Base-by-base conservation (phyloP, 179 eudicot species). In the Pouteria campechiana region DNA sequence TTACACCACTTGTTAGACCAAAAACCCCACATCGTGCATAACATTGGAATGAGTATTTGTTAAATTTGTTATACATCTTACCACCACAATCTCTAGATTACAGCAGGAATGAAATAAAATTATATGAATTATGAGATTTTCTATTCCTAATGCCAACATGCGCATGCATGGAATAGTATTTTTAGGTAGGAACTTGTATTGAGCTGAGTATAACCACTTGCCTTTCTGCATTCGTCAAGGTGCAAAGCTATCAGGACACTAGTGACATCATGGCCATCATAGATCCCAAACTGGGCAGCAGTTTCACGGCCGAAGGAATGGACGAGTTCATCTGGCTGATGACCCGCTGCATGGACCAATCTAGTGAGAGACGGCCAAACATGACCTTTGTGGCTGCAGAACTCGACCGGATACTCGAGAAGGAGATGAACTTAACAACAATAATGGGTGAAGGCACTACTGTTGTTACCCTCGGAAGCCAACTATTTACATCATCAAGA, bases 391-490 rank as follows among this genome's bases (percentile, higher is more conserved):
- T 74, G 37, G 92, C 68, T 0, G 46, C 60, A n/a, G 97, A 89
- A 60, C 79, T 89, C 17, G 97, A 89, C 52, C 84, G 86, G 34
- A 79, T 85, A 72, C 83, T 81, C 31, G 95, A 85, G 53, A 85
- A 85, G 62, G 97, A 89, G 64, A 89, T 89, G 95, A 85, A 71
- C 58, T 69, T 81, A 65, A 89, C 95, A 10, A 85, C 95, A 31
- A 79, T 92, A 37, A 79, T 68, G 83, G 95, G 95, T 33, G 97
- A 85, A 79, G 93, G 83, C 47, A 81, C 95, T 59, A 93, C 97
- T 7, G 83, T 79, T 41, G 95, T 89, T 33, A 81, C 81, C 42
- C 95, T 85, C 32, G 97, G 93, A 60, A 89, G 97, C 81, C 89
- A 85, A 55, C 97, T 89, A 63, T 89, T 89, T 52, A 81, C 67